Evolutionary conservation across 2,329 filamentous ascomycete genomes (phyloP).

Genomic region (Cladosporium cucumerinum): DNA sequence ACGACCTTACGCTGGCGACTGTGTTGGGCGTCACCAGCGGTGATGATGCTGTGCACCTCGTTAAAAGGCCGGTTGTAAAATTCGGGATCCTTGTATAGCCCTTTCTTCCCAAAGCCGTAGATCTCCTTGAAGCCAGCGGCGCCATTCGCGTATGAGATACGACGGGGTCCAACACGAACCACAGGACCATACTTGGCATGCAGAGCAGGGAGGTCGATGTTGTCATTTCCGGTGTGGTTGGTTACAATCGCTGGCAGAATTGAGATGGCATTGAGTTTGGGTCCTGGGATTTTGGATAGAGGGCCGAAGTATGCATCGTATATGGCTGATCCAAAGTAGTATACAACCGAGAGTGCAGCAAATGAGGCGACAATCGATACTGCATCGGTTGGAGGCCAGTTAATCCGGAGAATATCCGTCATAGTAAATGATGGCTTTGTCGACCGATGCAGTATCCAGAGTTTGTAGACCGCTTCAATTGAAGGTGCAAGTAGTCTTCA

Average conservation of each 20-base stretch:
- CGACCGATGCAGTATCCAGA: neutral
- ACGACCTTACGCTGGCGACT: slow-evolving; percentile 36
- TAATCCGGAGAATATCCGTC: neutral
- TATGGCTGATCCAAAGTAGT: slow-evolving; percentile 22
- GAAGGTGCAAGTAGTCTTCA: neutral
- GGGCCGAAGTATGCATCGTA: slow-evolving; percentile 46
- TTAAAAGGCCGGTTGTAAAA: slow-evolving; percentile 27
- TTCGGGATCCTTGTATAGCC: slow-evolving; percentile 27
- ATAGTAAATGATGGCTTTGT: neutral
- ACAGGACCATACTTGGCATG: slow-evolving; percentile 45
- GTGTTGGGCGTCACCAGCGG: slow-evolving; percentile 39
- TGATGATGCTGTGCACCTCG: slow-evolving; percentile 27
- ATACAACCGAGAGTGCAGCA: slow-evolving; percentile 19
- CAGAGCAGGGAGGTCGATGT: slow-evolving; percentile 24
- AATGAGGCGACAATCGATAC: slow-evolving; percentile 15
- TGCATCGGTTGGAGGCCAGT: slow-evolving; percentile 4
- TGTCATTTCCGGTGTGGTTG: slow-evolving; percentile 22
- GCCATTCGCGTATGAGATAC: slow-evolving; percentile 44
- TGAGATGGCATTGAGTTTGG: slow-evolving; percentile 29
- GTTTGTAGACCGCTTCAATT: no score
- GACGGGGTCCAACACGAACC: slow-evolving; percentile 47
- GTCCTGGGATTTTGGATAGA: slow-evolving; percentile 43
- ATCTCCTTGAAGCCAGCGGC: slow-evolving; percentile 44
- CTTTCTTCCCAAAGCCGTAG: slow-evolving; percentile 32
- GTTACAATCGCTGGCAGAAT: slow-evolving; percentile 21